Percentiles rank a stretch among this genome's conserved stretches.
phyloP scores from a whole-genome alignment of 2,329 filamentous ascomycete species.

The Cordyceps javanica region DNA sequence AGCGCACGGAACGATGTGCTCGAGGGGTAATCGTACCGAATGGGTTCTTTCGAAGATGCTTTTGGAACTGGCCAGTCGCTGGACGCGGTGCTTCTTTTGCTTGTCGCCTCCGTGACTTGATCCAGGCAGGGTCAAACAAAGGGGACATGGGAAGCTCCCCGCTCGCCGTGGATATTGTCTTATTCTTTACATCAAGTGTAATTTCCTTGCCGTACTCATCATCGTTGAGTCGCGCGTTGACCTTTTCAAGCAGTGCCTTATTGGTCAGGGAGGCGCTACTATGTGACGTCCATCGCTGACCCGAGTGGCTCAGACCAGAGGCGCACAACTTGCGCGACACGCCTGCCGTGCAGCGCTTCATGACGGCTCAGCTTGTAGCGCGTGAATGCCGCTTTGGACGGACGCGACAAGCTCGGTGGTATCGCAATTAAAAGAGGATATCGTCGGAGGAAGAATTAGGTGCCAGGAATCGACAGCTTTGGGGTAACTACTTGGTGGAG shows the following conservation, averaged over 20 bases:
- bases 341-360: constrained; percentile 22
- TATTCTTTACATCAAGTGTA: constrained; percentile 32
- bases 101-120: constrained; percentile 37
- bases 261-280: constrained; percentile 23
- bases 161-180: constrained; percentile 38
- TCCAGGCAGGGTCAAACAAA: constrained; percentile 45
- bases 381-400: background rate
- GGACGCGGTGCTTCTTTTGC: constrained; percentile 30
- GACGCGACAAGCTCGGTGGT: constrained; percentile 4
- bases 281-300: constrained; percentile 28
- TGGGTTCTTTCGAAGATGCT: constrained; percentile 53
- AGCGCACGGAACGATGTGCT: no score
- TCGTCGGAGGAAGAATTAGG: background rate
- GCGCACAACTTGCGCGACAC: constrained; percentile 11
- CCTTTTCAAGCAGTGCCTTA: constrained; percentile 25
- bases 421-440: constrained; percentile 1
- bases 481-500: no score
- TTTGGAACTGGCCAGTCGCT: constrained; percentile 43
- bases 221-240: constrained; percentile 27
- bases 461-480: no score
- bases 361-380: constrained; percentile 13
- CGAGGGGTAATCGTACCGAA: constrained; percentile 46
- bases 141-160: constrained; percentile 49
- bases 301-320: constrained; percentile 9
- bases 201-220: constrained; percentile 24